phyloP scores from a whole-genome alignment of 257 asterid genomes.

The Ophiorrhiza pumila region DNA sequence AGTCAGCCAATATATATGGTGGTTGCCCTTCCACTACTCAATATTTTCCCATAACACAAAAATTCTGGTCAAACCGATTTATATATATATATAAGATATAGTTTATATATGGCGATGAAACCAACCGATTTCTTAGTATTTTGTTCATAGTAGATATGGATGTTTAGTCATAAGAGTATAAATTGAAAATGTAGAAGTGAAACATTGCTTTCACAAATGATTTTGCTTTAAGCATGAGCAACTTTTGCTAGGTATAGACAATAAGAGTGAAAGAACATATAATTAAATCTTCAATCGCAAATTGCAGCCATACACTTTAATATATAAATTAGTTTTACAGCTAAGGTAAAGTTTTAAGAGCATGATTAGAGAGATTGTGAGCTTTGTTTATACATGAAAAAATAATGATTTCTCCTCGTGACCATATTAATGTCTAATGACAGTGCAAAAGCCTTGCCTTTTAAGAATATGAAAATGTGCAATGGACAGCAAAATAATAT shows the following conservation, averaged over 20 bases:
- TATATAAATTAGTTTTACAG: constrained; percentile 32
- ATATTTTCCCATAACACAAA: too few species aligned
- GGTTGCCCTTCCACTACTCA: too few species aligned
- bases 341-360: constrained; percentile 27
- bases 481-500: constrained; percentile 1
- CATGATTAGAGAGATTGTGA: constrained; percentile 30
- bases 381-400: constrained; percentile 15
- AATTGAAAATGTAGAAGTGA: constrained; percentile 19
- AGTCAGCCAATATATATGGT: neutral
- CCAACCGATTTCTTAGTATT: constrained; percentile 24
- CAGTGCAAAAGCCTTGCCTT: constrained; percentile 11
- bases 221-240: constrained; percentile 62
- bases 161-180: constrained; percentile 3
- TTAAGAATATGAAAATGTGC: constrained; percentile 12
- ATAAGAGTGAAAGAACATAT: constrained; percentile 21
- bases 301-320: neutral
- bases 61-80: too few species aligned
- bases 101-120: too few species aligned
- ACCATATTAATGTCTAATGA: constrained; percentile 10
- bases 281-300: constrained; percentile 8
- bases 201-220: constrained; percentile 35
- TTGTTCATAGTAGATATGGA: constrained; percentile 11
- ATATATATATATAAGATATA: too few species aligned
- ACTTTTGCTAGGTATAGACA: constrained; percentile 37
- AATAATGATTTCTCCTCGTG: constrained; percentile 24